phyloP scores from a whole-genome alignment of 306 rosid species.

The Lagenaria siceraria region DNA sequence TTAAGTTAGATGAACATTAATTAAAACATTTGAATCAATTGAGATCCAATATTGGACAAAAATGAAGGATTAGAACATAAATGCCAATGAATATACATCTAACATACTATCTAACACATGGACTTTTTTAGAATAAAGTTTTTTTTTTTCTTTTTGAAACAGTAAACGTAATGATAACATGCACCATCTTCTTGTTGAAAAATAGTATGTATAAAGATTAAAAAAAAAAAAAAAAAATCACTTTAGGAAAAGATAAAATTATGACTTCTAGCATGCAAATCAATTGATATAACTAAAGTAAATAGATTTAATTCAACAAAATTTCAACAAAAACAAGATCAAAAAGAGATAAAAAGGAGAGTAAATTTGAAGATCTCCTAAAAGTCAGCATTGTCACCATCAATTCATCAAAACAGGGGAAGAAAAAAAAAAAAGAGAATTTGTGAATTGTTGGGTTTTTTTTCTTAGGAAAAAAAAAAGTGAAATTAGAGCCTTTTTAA shows the following conservation, averaged over 20 bases:
- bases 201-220: not conserved
- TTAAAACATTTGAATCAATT: not conserved
- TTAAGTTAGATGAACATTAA: not conserved
- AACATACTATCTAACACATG: not conserved
- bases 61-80: not conserved
- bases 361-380: not conserved
- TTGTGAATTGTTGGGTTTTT: too few relatives aligned
- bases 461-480: too few relatives aligned
- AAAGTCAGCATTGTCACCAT: not conserved
- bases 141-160: not conserved
- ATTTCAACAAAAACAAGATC: not conserved
- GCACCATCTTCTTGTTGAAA: not conserved
- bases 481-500: too few relatives aligned
- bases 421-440: too few relatives aligned
- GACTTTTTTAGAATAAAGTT: not conserved
- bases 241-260: not conserved
- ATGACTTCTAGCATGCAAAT: not conserved
- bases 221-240: not conserved
- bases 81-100: not conserved
- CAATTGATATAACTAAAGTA: not conserved
- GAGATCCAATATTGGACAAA: not conserved
- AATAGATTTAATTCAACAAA: not conserved
- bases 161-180: not conserved
- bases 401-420: too few relatives aligned
- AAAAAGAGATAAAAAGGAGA: not conserved